Evolutionary conservation across 2,329 filamentous ascomycete species (phyloP), one percentile per base, ranked within the genome.

Genomic region (Diplodia intermedia): DNA sequence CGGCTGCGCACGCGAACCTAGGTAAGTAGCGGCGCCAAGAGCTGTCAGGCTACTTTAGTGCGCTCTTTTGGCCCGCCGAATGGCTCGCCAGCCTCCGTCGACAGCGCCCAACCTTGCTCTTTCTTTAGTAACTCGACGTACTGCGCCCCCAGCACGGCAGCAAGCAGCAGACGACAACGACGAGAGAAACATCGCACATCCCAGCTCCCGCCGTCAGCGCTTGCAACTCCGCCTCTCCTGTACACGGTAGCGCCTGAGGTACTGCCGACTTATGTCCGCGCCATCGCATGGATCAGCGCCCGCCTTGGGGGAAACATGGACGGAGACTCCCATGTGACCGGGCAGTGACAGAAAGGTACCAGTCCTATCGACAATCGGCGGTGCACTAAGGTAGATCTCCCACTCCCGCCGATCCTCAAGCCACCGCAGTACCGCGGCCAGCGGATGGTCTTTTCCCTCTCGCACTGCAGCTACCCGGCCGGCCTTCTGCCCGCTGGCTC

Each of bases 331-430:
- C 43, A n/a, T n/a, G 43, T 47, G 38, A 43, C 38, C 15, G 18
- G 0, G 1, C 6, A 18, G 38, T 43, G 43, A n/a, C 43, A 43
- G 8, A 43, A 18, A 43, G 40, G 40, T 47, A 47, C 43, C 43
- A 20, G n/a, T 3, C 18, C 43, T 8, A 20, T 20, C 43, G 20
- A 7, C 43, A 20, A 20, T 20, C n/a, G 18, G 18, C n/a, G 43
- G 43, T 11, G 43, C 43, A 47, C 43, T 47, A 47, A 47, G 43
- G 43, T 47, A 47, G 43, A 47, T 47, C 43, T 47, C 43, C 43
- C 43, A 47, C 43, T 47, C 43, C 43, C 43, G 43, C 43, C 20
- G 43, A 47, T 47, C 43, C 43, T 47, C 43, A 20, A 47, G 43
- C 43, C 43, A 20, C 43, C n/a, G 11, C 43, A 18, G 9, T n/a